Evolutionary conservation across 176 grass and related monocot genomes (phyloP).

Genomic region (Oryza officinalis): DNA sequence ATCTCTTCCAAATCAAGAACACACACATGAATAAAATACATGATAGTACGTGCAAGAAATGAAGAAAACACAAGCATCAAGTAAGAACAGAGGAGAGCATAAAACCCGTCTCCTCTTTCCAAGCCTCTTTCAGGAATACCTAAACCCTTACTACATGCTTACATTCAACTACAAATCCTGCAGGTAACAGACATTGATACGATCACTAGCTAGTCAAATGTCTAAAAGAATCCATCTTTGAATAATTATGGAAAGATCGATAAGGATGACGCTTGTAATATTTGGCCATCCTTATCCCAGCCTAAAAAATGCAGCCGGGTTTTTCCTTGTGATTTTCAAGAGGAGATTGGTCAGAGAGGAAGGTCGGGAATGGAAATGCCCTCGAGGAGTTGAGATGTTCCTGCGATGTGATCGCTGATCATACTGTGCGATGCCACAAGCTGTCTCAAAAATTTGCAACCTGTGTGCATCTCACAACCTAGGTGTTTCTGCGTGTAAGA

Average conservation of each 20-base stretch:
- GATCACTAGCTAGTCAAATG: conserved; percentile 28
- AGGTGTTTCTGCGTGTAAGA: not conserved
- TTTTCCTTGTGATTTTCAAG: conserved; percentile 22
- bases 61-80: not conserved
- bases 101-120: conserved; percentile 50
- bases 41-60: not conserved
- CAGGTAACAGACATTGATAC: conserved; percentile 13
- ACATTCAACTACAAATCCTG: conserved; percentile 30
- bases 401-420: not conserved
- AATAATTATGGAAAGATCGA: conserved; percentile 29
- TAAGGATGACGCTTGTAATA: conserved; percentile 38
- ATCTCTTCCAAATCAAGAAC: conserved; percentile 10
- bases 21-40: not conserved
- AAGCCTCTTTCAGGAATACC: conserved; percentile 23
- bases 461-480: conserved; percentile 19
- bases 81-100: conserved; percentile 51
- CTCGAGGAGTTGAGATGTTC: conserved; percentile 40
- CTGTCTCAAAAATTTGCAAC: conserved; percentile 58
- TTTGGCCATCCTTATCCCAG: conserved; percentile 51
- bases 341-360: conserved; percentile 30
- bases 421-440: conserved; percentile 36
- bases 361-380: conserved; percentile 23
- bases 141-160: conserved; percentile 25
- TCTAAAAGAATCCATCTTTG: conserved; percentile 33
- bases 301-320: conserved; percentile 61